A percentile compares a stretch with the other conserved stretches of the same genome.
Conservation (phyloP, 106 monocot species). For the Cymbidium sinense region DNA sequence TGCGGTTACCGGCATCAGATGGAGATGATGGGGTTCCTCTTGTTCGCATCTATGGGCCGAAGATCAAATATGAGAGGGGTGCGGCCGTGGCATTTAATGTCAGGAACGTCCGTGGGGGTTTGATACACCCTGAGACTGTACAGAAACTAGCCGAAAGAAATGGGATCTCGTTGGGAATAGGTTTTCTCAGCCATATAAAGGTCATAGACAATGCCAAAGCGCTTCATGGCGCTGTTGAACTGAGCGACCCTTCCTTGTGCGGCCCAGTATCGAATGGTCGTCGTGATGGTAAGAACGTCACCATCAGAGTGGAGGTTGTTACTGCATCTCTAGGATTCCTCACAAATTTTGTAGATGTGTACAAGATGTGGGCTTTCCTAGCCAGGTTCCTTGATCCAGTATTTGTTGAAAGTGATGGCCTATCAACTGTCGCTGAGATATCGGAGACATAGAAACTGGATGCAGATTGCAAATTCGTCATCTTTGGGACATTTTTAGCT, state of each 20-base stretch:
- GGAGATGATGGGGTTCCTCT: constrained; percentile 33
- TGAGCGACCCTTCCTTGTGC: constrained; percentile 23
- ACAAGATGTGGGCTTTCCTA: constrained; percentile 82
- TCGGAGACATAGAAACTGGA: constrained; percentile 25
- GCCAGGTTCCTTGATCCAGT: constrained; percentile 70
- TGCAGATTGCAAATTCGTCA: neutral
- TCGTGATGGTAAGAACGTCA: constrained; percentile 34
- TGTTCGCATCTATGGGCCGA: constrained; percentile 74
- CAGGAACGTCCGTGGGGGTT: constrained; percentile 25
- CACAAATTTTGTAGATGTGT: constrained; percentile 87
- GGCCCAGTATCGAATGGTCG: constrained; percentile 32
- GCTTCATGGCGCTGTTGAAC: constrained; percentile 27
- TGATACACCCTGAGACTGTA: constrained; percentile 60
- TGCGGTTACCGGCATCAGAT: constrained; percentile 40
- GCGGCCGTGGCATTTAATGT: constrained; percentile 84
- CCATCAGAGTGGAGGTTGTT: constrained; percentile 59
- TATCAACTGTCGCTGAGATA: constrained; percentile 42
- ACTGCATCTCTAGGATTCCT: constrained; percentile 86
- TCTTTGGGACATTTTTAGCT: neutral
- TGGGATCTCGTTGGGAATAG: constrained; percentile 69
- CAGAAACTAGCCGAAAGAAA: constrained; percentile 73
- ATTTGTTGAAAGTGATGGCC: constrained; percentile 44
- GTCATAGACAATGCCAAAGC: constrained; percentile 39
- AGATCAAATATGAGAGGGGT: constrained; percentile 86
- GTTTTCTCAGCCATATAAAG: constrained; percentile 75